Base-by-base conservation (phyloP, 2,329 filamentous ascomycete genomes). In the Aspergillus fijiensis region DNA sequence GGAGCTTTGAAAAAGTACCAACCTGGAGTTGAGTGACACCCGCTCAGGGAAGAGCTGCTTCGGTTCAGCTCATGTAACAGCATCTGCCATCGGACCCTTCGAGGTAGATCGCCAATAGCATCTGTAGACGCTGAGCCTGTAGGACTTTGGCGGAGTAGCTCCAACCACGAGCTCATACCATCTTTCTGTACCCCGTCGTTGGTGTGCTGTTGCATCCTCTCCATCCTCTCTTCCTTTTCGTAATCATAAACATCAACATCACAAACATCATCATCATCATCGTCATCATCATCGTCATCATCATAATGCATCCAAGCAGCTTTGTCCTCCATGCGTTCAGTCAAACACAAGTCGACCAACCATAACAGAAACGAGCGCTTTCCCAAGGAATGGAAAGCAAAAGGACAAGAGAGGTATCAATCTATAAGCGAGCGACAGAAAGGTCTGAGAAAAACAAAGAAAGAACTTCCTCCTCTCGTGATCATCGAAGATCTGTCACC, bases 401-500 rank as follows among this genome's bases (percentile, higher is more conserved):
- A 16, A 19, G 19, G n/a, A 16, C 39, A 45, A 7, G 39, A n/a
- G 39, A 45, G 16, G 6, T 7, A 45, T 45, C 39, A 45, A 45
- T 45, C 39, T 45, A 45, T 45, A 45, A 45, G 39, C 39, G 39
- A 45, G 48, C 42, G 27, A 35, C 47, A 55, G 12, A 12, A 14
- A 55, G 7, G n/a, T 14, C 3, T 35, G 33, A 35, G 14, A 35
- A 35, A 14, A 10, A 35, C 1, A 12, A 47, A 6, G 23, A 54
- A 48, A 45, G 16, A 47, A 10, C 14, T 10, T 35, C 23, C 33
- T 31, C 25, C 48, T 6, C 33, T 7, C 16, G 48, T 59, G 56
- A 62, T 64, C 39, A 69, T 31, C 65, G 60, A 50, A 74, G 71
- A 56, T 73, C 73, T 27, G 74, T 77, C 55, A 76, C 70, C 56